A percentile compares a stretch with the other conserved stretches of the same genome.
Evolutionary conservation across 2,329 filamentous ascomycete genomes (phyloP).

Genomic region (Geosmithia flava): DNA sequence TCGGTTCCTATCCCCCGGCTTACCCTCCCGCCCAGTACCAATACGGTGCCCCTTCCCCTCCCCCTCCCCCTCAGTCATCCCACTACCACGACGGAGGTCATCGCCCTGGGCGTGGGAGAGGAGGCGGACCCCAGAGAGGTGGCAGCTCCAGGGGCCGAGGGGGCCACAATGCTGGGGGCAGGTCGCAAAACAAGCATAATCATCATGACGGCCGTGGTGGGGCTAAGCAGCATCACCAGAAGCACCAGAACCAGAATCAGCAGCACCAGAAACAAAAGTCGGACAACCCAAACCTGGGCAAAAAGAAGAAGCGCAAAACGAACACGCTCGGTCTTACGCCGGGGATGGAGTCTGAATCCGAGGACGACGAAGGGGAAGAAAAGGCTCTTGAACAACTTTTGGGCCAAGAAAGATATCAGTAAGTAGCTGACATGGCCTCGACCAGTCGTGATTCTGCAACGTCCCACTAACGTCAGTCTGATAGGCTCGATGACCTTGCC

Average conservation of each 20-base stretch:
- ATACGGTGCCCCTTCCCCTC: conserved; percentile 26
- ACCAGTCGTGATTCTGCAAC: background rate
- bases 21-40: conserved; percentile 23
- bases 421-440: background rate
- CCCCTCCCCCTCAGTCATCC: conserved; percentile 8
- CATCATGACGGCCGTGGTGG: conserved; percentile 10
- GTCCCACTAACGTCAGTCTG: conserved; percentile 1
- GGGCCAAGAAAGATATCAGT: conserved; percentile 28
- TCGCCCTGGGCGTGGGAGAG: conserved; percentile 27
- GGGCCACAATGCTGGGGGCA: conserved; percentile 33
- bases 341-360: conserved; percentile 48
- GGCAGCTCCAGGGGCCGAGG: conserved; percentile 21
- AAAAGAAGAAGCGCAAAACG: conserved; percentile 61
- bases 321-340: conserved; percentile 63
- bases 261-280: conserved; percentile 12
- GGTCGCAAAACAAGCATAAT: conserved; percentile 18
- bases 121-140: conserved; percentile 12
- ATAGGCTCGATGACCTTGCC: conserved; percentile 55
- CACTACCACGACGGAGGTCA: conserved; percentile 19
- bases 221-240: conserved; percentile 4
- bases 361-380: conserved; percentile 61
- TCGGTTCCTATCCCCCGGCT: conserved; percentile 21
- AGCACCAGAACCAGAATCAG: conserved; percentile 9
- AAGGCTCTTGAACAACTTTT: conserved; percentile 47
- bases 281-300: conserved; percentile 35